Base-by-base conservation (phyloP, 768 basidiomycete genomes). In the Exsudoporus frostii region DNA sequence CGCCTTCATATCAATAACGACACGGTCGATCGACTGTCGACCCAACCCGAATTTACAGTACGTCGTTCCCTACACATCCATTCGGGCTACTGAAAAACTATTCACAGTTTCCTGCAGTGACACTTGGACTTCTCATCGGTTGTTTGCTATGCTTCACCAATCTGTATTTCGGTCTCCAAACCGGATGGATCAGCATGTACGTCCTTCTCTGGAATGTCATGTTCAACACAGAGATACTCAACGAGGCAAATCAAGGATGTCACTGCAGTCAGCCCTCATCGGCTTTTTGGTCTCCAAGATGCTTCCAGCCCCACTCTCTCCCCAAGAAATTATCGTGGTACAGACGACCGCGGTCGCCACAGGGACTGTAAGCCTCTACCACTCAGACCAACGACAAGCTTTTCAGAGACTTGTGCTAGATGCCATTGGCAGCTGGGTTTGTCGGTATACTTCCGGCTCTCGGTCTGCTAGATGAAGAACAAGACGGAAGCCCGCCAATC, bases 271-370 rank as follows among this genome's bases (percentile, higher is more conserved):
- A 0, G 91, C 95, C 11, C 78, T 98, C 33, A 86, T 98, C 32
- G 96, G 94, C 5, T 97, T 88, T 67, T 82, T 95, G 5, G 65
- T 96, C 44, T 93, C 93, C 51, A 78, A 83, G 48, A 73, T 90
- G 57, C 75, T 93, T 6, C 84, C 85, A 1, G 76, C 71, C 4
- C 87, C 87, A 0, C 79, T 95, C 30, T 86, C 85, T n/a, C 86
- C 93, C 1, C 92, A 94, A 71, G 92, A 98, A 68, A 88, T 96
- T 53, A 88, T 97, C 19, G 90, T 98, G 0, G 79, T 97, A 3
- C 95, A 98, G 66, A 97, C 96, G 0, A 95, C 92, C 0, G 94
- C 96, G 0, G 94, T 95, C 2, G 96, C 95, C 1, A 98, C 94
- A 2, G 96, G 96, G 20, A 82, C 80, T 3, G 77, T 77, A 48